phyloP scores from a whole-genome alignment of 2,329 filamentous ascomycete species.

The Whalleya microplaca region DNA sequence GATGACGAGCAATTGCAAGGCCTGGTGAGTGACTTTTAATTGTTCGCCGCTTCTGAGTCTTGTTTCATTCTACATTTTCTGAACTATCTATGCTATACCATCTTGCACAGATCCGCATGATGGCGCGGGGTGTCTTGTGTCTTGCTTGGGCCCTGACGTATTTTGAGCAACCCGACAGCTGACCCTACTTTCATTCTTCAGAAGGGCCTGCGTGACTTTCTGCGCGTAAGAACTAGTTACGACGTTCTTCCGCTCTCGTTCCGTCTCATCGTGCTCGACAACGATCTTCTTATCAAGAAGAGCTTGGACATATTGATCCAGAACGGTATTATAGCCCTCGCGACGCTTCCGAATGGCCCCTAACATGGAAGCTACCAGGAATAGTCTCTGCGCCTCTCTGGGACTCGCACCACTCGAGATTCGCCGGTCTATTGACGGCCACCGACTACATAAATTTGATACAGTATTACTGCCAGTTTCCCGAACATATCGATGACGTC shows the following conservation, averaged over 20 bases:
- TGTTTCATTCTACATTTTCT: background rate
- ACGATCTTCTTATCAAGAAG: slow-evolving; percentile 93
- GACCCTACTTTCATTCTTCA: slow-evolving; percentile 43
- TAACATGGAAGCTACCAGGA: slow-evolving; percentile 54
- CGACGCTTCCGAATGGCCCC: slow-evolving; percentile 1
- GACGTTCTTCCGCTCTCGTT: slow-evolving; percentile 96
- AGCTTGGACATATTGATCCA: slow-evolving; percentile 93
- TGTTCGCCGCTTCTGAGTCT: background rate
- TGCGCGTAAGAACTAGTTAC: slow-evolving; percentile 95
- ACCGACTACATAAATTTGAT: slow-evolving; percentile 99
- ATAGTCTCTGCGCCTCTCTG: slow-evolving; percentile 97
- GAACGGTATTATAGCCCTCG: slow-evolving; percentile 67
- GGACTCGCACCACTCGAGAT: slow-evolving; percentile 91
- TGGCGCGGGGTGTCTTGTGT: background rate
- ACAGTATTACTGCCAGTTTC: slow-evolving; percentile 98
- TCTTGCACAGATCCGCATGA: background rate
- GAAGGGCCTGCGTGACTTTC: slow-evolving; percentile 92
- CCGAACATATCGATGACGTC: slow-evolving; percentile 84
- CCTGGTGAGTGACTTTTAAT: slow-evolving; percentile 60
- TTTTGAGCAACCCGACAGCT: slow-evolving; percentile 9
- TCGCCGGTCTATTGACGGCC: slow-evolving; percentile 91
- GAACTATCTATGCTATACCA: background rate
- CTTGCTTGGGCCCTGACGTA: slow-evolving; percentile 1
- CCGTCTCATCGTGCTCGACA: slow-evolving; percentile 94
- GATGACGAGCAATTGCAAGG: slow-evolving; percentile 80